phyloP scores from a whole-genome alignment of 2,329 filamentous ascomycete genomes.

The Tricladium varicosporioides region DNA sequence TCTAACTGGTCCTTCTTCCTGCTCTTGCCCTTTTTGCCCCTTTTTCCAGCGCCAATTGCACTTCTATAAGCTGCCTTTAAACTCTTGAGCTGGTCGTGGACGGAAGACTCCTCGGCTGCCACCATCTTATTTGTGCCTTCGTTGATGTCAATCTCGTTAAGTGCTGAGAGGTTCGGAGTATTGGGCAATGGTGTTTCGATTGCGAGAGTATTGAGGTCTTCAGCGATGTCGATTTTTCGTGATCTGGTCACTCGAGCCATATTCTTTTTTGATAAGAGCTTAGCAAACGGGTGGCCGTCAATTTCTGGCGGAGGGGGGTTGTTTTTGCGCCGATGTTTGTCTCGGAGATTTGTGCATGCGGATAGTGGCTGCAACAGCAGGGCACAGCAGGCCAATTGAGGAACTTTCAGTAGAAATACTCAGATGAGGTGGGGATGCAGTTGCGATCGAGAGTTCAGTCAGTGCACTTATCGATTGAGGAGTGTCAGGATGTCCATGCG shows the following conservation, averaged over 20 bases:
- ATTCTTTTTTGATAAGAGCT: constrained; percentile 12
- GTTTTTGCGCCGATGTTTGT: constrained; percentile 5
- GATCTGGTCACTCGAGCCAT: constrained; percentile 35
- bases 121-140: constrained; percentile 20
- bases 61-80: constrained; percentile 35
- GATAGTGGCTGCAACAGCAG: background rate
- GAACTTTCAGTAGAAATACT: constrained; percentile 19
- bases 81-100: constrained; percentile 29
- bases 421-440: constrained; percentile 9
- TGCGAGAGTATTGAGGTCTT: constrained; percentile 29
- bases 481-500: constrained; percentile 23
- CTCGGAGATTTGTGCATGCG: constrained; percentile 5
- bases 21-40: constrained; percentile 25
- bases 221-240: constrained; percentile 28
- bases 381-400: constrained; percentile 7
- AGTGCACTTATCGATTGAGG: constrained; percentile 29
- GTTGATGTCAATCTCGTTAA: constrained; percentile 19
- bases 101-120: constrained; percentile 18
- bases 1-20: constrained; percentile 26
- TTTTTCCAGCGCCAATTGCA: constrained; percentile 31
- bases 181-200: constrained; percentile 20
- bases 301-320: constrained; percentile 2
- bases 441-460: constrained; percentile 19
- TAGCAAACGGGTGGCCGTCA: background rate
- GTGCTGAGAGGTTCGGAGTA: constrained; percentile 18